phyloP scores from a whole-genome alignment of 2,329 filamentous ascomycete species.

The Cercospora sojina region DNA sequence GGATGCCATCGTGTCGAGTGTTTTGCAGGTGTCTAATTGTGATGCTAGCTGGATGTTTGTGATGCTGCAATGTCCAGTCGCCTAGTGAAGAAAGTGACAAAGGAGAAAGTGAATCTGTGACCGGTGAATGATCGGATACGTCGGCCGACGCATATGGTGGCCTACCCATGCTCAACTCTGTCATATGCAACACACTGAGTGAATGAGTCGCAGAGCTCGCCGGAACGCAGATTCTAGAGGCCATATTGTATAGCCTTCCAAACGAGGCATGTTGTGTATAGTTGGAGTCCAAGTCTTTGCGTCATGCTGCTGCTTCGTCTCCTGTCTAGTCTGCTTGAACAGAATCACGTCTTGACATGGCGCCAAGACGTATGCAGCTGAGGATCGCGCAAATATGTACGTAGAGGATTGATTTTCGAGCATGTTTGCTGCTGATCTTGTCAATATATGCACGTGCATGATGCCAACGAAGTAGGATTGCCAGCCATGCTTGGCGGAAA shows the following conservation, averaged over 20 bases:
- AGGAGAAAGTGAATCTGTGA: not conserved
- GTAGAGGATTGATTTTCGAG: not conserved
- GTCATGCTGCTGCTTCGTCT: not conserved
- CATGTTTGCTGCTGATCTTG: not conserved
- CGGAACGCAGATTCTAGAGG: not conserved
- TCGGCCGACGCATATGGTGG: not conserved
- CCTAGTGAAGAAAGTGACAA: not conserved
- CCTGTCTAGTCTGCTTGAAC: not conserved
- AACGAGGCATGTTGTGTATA: not conserved
- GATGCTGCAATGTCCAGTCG: not conserved
- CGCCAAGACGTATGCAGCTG: not conserved
- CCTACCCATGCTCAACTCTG: not conserved
- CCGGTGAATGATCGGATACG: not conserved
- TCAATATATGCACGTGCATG: not conserved
- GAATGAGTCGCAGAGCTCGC: not conserved
- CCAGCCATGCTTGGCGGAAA: not conserved
- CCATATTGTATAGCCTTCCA: not conserved
- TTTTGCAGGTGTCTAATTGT: not conserved
- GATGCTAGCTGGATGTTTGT: not conserved
- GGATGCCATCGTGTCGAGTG: not conserved
- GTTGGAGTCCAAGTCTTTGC: not conserved
- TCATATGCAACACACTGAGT: not conserved
- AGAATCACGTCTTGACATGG: not conserved
- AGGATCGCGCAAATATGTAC: not conserved
- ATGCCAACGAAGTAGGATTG: too few species aligned